A percentile compares a stretch with the other conserved stretches of the same genome.
Evolutionary conservation across 2,329 filamentous ascomycete genomes (phyloP).

Genomic region (Penicillium sp.): DNA sequence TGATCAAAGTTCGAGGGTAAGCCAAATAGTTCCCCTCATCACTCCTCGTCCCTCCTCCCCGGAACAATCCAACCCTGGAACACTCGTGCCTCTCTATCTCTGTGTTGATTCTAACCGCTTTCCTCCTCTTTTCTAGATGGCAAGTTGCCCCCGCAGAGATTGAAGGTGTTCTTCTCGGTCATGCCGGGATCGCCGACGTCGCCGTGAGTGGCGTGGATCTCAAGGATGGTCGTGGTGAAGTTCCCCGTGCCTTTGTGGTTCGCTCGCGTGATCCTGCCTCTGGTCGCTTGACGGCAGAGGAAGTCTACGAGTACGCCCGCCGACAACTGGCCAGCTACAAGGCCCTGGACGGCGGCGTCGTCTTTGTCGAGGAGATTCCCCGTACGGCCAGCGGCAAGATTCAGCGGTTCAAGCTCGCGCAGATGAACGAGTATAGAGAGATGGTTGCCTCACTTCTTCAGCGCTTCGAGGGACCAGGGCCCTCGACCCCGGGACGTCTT

Average conservation of each 20-base stretch:
- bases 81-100: not conserved
- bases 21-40: constrained; percentile 4
- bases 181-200: constrained; percentile 41
- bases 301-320: constrained; percentile 41
- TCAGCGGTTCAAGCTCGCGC: constrained; percentile 35
- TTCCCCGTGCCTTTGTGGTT: constrained; percentile 46
- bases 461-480: constrained; percentile 7
- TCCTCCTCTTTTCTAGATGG: constrained; percentile 28
- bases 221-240: constrained; percentile 29
- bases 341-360: constrained; percentile 41
- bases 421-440: constrained; percentile 37
- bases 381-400: constrained; percentile 48
- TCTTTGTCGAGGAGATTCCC: constrained; percentile 46
- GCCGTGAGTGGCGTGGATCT: constrained; percentile 42
- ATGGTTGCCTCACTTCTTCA: constrained; percentile 30
- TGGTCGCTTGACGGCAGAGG: constrained; percentile 30
- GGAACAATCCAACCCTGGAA: no score
- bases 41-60: not conserved
- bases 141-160: constrained; percentile 46
- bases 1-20: constrained; percentile 44
- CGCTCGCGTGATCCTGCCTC: constrained; percentile 18
- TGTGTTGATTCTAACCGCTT: not conserved
- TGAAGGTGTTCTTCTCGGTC: constrained; percentile 42
- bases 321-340: constrained; percentile 45
- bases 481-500: constrained; percentile 1